phyloP scores from a whole-genome alignment of 192 early-diverging fungal genomes.

The Diversispora eburnea region DNA sequence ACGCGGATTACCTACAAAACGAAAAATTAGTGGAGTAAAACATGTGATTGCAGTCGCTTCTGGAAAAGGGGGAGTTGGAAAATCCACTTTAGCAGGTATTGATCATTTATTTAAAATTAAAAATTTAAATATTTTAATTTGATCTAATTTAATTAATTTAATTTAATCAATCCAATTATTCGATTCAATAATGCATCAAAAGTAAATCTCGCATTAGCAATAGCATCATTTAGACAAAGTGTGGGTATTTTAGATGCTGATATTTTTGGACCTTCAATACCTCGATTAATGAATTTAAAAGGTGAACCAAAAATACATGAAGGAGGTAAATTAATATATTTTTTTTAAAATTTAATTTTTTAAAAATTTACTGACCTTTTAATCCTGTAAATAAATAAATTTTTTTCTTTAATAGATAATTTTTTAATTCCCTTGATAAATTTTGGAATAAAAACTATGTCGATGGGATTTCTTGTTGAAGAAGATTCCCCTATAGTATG shows the following conservation, averaged over 20 bases:
- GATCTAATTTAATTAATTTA: not conserved
- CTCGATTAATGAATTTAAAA: constrained; percentile 76
- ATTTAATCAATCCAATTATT: not conserved
- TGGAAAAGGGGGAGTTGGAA: constrained; percentile 91
- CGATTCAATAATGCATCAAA: not conserved
- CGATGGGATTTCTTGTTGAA: constrained; percentile 83
- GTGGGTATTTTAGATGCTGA: constrained; percentile 85
- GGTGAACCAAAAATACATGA: constrained; percentile 66
- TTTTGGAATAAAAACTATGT: constrained; percentile 89
- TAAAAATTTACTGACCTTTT: not conserved
- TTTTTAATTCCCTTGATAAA: constrained; percentile 70
- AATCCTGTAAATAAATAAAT: not conserved
- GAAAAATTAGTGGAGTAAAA: constrained; percentile 66
- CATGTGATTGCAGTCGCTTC: constrained; percentile 79
- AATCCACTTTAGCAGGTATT: constrained; percentile 79
- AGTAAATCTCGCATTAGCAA: constrained; percentile 76
- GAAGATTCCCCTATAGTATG: constrained; percentile 78
- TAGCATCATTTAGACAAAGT: constrained; percentile 52
- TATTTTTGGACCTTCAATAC: constrained; percentile 91
- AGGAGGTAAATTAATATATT: constrained; percentile 37
- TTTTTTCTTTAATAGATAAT: constrained; percentile 20
- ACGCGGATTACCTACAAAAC: constrained; percentile 68
- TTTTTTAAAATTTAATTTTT: not conserved
- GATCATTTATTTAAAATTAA: not conserved
- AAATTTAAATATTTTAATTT: not conserved